phyloP scores from a whole-genome alignment of 306 rosid genomes.

The Malus fusca region DNA sequence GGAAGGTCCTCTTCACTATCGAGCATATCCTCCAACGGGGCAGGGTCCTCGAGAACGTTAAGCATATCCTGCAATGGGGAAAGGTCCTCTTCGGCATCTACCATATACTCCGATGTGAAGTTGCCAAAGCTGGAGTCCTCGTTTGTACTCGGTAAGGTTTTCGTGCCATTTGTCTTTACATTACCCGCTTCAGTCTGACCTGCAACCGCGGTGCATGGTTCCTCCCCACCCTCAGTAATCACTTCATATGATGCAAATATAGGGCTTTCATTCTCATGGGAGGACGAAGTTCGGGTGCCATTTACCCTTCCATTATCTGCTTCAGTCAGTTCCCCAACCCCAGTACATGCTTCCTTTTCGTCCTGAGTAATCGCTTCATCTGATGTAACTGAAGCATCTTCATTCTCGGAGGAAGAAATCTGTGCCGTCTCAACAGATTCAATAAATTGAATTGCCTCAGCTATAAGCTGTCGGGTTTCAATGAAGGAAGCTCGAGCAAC shows the following conservation, averaged over 20 bases:
- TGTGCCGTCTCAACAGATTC: slow-evolving; percentile 50
- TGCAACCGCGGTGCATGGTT: slow-evolving; percentile 7
- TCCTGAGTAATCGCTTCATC: slow-evolving; percentile 16
- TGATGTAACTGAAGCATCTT: slow-evolving; percentile 27
- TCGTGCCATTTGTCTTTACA: slow-evolving; percentile 46
- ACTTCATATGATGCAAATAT: background rate
- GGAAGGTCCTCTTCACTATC: slow-evolving; percentile 33
- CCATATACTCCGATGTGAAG: slow-evolving; percentile 34
- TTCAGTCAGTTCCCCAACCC: slow-evolving; percentile 22
- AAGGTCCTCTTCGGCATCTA: slow-evolving; percentile 34
- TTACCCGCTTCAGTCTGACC: slow-evolving; percentile 23
- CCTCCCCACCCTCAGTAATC: background rate
- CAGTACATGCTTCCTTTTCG: slow-evolving; percentile 11
- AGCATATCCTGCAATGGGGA: slow-evolving; percentile 16
- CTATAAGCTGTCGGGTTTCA: slow-evolving; percentile 84
- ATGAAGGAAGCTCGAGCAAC: slow-evolving; percentile 71
- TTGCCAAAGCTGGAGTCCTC: slow-evolving; percentile 34
- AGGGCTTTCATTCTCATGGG: slow-evolving; percentile 21
- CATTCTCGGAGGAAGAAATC: slow-evolving; percentile 20
- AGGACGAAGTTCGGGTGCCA: slow-evolving; percentile 34
- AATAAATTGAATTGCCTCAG: slow-evolving; percentile 78
- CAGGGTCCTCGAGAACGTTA: slow-evolving; percentile 29
- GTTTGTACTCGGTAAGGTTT: slow-evolving; percentile 18
- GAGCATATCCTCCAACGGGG: slow-evolving; percentile 27
- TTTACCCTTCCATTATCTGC: slow-evolving; percentile 35